Evolutionary conservation across 2,329 filamentous ascomycete species (phyloP).

Genomic region (Sarocladium strictum): DNA sequence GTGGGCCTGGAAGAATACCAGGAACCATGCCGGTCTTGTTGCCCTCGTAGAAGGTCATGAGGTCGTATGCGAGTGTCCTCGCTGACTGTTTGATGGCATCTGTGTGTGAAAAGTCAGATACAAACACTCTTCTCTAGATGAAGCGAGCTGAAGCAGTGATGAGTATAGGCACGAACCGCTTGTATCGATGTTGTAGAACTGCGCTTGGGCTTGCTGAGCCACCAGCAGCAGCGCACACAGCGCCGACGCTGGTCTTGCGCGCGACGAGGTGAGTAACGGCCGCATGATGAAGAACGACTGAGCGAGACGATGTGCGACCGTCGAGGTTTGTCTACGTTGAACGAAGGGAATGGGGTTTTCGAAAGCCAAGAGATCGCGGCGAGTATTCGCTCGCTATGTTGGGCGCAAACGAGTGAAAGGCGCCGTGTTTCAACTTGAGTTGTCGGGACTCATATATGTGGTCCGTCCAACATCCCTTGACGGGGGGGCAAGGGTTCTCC

Average conservation of each 20-base stretch:
- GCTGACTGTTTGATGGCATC: constrained; percentile 26
- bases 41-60: constrained; percentile 45
- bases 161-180: background rate
- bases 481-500: background rate
- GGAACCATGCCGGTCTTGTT: constrained; percentile 46
- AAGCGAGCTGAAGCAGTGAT: background rate
- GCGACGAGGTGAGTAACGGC: background rate
- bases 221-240: constrained; percentile 3
- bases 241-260: background rate
- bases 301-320: background rate
- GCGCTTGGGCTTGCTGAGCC: constrained; percentile 2
- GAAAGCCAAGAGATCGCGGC: too few relatives aligned
- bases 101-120: background rate
- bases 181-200: constrained; percentile 5
- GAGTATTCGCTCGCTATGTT: background rate
- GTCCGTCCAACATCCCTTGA: background rate
- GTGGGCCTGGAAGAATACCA: constrained; percentile 52
- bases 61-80: constrained; percentile 41
- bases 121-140: background rate
- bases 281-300: background rate
- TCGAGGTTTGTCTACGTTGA: too few relatives aligned
- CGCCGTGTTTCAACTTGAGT: background rate
- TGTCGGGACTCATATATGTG: background rate
- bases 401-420: background rate
- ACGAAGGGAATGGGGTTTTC: too few relatives aligned